Conservation (phyloP, 1,139 yeast genomes). For the Pichia terricola region DNA sequence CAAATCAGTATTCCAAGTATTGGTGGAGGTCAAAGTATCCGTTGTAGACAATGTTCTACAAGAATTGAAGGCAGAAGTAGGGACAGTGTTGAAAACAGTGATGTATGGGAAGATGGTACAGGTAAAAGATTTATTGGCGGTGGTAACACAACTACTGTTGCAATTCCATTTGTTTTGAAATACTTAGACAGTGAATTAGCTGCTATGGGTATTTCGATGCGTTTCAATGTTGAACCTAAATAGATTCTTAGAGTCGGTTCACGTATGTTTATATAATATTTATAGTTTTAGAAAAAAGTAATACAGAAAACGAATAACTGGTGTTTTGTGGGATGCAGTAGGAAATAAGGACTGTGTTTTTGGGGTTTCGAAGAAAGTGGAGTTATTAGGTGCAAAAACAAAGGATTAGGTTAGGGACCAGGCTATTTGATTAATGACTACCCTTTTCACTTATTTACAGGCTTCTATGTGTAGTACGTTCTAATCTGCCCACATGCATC, state of each 20-base stretch:
- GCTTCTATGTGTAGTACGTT: too few species aligned
- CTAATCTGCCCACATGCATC: too few species aligned
- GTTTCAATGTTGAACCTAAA: constrained; percentile 67
- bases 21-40: constrained; percentile 66
- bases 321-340: too few species aligned
- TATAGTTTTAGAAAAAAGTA: background rate
- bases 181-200: constrained; percentile 91
- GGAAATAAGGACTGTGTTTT: too few species aligned
- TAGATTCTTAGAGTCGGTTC: constrained; percentile 13
- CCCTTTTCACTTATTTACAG: too few species aligned
- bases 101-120: constrained; percentile 95
- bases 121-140: constrained; percentile 92
- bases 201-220: constrained; percentile 96
- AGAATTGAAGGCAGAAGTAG: constrained; percentile 42
- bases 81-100: constrained; percentile 49
- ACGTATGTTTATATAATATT: background rate
- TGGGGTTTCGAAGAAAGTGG: too few species aligned
- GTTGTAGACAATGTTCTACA: constrained; percentile 89
- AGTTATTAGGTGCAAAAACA: constrained; percentile 7
- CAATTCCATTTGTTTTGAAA: constrained; percentile 92
- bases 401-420: constrained; percentile 18
- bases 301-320: too few species aligned
- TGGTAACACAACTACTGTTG: constrained; percentile 82
- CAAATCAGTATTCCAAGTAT: constrained; percentile 87
- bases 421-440: too few species aligned